Conservation (phyloP, 306 rosid species). For the Quercus agrifolia region DNA sequence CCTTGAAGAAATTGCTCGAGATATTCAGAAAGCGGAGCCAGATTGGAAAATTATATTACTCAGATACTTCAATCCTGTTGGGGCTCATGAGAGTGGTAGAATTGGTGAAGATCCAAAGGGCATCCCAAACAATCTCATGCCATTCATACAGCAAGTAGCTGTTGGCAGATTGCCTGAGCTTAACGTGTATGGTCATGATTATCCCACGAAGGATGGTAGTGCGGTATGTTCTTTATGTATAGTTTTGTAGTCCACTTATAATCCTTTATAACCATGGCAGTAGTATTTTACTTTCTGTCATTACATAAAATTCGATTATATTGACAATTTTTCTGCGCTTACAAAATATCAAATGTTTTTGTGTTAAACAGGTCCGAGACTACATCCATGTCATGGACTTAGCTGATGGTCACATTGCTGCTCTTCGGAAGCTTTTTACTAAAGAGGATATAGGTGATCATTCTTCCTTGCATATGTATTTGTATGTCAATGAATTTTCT, state of each 20-base stretch:
- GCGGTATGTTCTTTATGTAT: constrained; percentile 53
- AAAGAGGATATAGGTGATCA: constrained; percentile 57
- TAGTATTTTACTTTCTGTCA: neutral
- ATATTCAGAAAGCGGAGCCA: constrained; percentile 78
- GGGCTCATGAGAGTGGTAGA: constrained; percentile 91
- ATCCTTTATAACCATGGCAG: neutral
- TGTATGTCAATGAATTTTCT: neutral
- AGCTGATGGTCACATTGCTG: constrained; percentile 99
- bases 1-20: constrained; percentile 84
- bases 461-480: neutral
- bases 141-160: constrained; percentile 93
- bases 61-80: constrained; percentile 96
- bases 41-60: constrained; percentile 78
- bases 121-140: constrained; percentile 94
- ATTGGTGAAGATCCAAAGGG: constrained; percentile 98
- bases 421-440: constrained; percentile 71
- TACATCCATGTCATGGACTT: constrained; percentile 98
- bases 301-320: neutral
- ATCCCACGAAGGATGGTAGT: constrained; percentile 86
- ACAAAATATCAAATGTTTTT: neutral
- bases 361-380: constrained; percentile 70
- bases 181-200: constrained; percentile 76
- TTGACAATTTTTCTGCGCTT: neutral
- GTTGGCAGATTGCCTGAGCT: constrained; percentile 88
- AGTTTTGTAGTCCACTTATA: neutral